Evolutionary conservation across 805 yeast species (phyloP).

Genomic region (Schizosaccharomyces lindneri): DNA sequence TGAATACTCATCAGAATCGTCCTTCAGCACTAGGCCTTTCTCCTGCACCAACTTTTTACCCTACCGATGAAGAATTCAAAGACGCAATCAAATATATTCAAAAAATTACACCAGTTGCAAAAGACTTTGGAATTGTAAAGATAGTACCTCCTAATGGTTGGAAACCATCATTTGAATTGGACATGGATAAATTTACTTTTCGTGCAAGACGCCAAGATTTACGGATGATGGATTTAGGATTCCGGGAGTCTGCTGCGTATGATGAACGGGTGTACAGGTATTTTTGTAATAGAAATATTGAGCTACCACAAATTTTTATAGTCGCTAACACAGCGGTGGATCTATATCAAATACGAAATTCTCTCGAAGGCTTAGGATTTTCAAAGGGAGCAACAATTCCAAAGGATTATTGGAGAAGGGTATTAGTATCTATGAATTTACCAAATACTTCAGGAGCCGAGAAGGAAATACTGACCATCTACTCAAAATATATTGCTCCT

Average conservation of each 20-base stretch:
- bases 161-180: conserved; percentile 17
- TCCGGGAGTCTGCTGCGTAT: conserved; percentile 14
- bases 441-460: not conserved
- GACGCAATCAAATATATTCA: conserved; percentile 49
- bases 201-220: conserved; percentile 15
- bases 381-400: not conserved
- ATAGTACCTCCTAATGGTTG: conserved; percentile 33
- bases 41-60: conserved; percentile 31
- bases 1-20: not conserved
- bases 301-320: conserved; percentile 9
- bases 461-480: not conserved
- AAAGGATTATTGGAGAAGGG: not conserved
- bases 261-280: conserved; percentile 14
- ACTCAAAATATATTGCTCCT: not conserved
- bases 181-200: conserved; percentile 14
- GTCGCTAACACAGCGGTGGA: conserved; percentile 11
- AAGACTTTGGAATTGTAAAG: conserved; percentile 48
- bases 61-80: conserved; percentile 28
- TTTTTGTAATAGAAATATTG: conserved; percentile 11
- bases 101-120: conserved; percentile 26
- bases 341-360: conserved; percentile 10
- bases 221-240: conserved; percentile 15
- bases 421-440: not conserved
- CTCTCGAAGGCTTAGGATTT: not conserved
- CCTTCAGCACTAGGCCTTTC: conserved; percentile 13